These are phyloP conservation scores for Edaphochlamys debaryana DNA, from an alignment of 139 green algal genomes.

Conservation along the genomic window DNA sequence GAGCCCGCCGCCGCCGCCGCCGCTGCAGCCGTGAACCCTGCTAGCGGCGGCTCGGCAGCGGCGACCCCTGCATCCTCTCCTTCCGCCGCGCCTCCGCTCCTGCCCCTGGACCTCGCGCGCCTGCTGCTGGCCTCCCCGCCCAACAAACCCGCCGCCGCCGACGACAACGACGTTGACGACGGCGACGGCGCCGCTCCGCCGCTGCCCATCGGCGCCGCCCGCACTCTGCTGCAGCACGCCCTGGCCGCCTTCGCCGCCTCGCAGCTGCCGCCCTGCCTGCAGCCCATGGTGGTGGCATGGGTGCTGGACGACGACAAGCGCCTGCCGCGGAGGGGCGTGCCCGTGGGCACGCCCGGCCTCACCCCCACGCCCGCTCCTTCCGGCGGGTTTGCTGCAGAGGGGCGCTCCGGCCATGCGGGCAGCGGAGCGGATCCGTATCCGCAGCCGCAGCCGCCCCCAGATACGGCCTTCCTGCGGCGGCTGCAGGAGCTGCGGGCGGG, in stretches of 20 bases:
- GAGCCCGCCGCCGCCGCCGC: too few species aligned
- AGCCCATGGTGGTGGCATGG: background rate
- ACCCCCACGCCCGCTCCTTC: too few species aligned
- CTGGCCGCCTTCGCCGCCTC: background rate
- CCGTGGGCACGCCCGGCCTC: too few species aligned
- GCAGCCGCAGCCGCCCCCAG: too few species aligned
- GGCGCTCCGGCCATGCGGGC: too few species aligned
- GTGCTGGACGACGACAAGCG: conserved; percentile 25
- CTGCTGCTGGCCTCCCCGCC: background rate
- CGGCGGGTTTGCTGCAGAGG: too few species aligned
- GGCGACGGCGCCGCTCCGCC: background rate
- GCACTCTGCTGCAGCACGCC: conserved; percentile 33
- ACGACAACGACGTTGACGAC: background rate
- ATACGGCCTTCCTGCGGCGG: background rate
- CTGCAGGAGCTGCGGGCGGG: background rate
- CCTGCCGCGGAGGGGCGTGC: background rate
- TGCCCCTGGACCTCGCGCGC: background rate
- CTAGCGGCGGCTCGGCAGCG: too few species aligned
- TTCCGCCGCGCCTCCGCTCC: too few species aligned
- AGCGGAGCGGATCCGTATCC: too few species aligned
- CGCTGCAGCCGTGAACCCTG: too few species aligned
- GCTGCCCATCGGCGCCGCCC: conserved; percentile 6
- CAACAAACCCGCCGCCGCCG: background rate
- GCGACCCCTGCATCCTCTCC: background rate
- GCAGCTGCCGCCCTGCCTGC: background rate